phyloP scores from a whole-genome alignment of 2,329 filamentous ascomycete species.

The Microdochium bolleyi region DNA sequence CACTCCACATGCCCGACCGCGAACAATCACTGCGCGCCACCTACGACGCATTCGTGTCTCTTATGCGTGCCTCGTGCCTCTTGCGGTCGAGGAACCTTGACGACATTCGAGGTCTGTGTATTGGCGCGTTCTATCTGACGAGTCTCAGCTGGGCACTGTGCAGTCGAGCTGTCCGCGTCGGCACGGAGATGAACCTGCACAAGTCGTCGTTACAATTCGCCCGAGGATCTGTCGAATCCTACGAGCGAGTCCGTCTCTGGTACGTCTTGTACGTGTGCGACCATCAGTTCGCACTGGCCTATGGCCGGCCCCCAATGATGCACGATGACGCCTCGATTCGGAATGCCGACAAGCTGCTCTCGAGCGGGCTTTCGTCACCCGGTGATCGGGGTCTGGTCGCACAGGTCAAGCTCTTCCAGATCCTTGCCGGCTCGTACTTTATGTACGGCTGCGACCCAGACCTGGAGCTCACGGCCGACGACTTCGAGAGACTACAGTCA shows the following conservation, averaged over 20 bases:
- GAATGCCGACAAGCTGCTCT: slow-evolving; percentile 18
- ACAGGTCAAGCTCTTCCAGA: slow-evolving; percentile 7
- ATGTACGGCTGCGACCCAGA: slow-evolving; percentile 8
- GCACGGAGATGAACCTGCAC: slow-evolving; percentile 29
- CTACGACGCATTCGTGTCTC: slow-evolving; percentile 9
- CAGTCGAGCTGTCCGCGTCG: slow-evolving; percentile 26
- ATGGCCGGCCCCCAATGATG: slow-evolving; percentile 26
- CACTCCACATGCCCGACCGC: slow-evolving; percentile 10
- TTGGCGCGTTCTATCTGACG: slow-evolving; percentile 29
- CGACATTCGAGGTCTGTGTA: slow-evolving; percentile 25
- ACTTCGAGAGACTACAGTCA: slow-evolving; percentile 4
- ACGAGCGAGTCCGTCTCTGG: slow-evolving; percentile 27
- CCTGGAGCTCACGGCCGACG: slow-evolving; percentile 1
- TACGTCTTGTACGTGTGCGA: slow-evolving; percentile 27
- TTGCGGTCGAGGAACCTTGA: slow-evolving; percentile 25
- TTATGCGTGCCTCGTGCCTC: slow-evolving; percentile 10
- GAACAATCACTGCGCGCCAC: slow-evolving; percentile 6
- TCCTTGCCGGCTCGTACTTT: slow-evolving; percentile 5
- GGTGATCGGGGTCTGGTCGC: slow-evolving; percentile 6
- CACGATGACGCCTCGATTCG: slow-evolving; percentile 26
- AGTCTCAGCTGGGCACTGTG: slow-evolving; percentile 29
- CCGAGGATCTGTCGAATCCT: slow-evolving; percentile 21
- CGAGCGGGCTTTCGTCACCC: slow-evolving; percentile 2
- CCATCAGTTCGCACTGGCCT: slow-evolving; percentile 29
- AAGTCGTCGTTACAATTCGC: slow-evolving; percentile 24